These are phyloP conservation scores for Thelonectria rubi DNA, from an alignment of 2,329 filamentous ascomycete genomes.

Conservation along the genomic window DNA sequence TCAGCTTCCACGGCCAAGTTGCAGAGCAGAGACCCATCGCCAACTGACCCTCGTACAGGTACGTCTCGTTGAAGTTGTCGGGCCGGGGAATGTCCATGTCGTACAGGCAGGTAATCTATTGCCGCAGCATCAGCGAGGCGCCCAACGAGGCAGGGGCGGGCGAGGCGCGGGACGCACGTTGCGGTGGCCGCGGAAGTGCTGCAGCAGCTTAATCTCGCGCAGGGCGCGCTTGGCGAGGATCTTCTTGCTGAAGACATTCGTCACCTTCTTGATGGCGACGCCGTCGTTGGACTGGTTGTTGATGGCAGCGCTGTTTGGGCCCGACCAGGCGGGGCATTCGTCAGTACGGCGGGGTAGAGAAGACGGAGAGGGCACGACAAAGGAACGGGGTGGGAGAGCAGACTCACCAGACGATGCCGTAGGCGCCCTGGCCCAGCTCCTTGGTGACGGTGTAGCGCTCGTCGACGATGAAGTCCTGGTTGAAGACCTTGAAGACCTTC, in stretches of 20 bases:
- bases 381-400: constrained; percentile 15
- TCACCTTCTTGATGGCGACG: constrained; percentile 99
- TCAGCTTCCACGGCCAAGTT: constrained; percentile 30
- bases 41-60: constrained; percentile 92
- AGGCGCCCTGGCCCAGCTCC: constrained; percentile 96
- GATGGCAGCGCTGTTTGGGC: constrained; percentile 78
- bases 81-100: constrained; percentile 99
- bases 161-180: constrained; percentile 66
- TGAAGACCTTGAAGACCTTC: constrained; percentile 99
- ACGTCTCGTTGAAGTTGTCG: constrained; percentile 98
- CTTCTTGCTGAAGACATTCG: constrained; percentile 99
- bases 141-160: constrained; percentile 6
- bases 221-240: constrained; percentile 97
- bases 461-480: constrained; percentile 98
- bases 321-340: constrained; percentile 41
- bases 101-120: constrained; percentile 95
- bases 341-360: constrained; percentile 43
- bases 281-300: constrained; percentile 92
- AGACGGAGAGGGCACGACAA: constrained; percentile 8
- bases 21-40: constrained; percentile 3
- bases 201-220: constrained; percentile 97
- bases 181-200: constrained; percentile 93
- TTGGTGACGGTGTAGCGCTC: constrained; percentile 99
- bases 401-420: constrained; percentile 94
- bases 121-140: constrained; percentile 29